Percentiles rank a stretch among this genome's conserved stretches.
These are phyloP conservation scores for Cyclotella choctawhatcheeana DNA, from an alignment of 108 stramenopile genomes.

Conservation along the genomic window DNA sequence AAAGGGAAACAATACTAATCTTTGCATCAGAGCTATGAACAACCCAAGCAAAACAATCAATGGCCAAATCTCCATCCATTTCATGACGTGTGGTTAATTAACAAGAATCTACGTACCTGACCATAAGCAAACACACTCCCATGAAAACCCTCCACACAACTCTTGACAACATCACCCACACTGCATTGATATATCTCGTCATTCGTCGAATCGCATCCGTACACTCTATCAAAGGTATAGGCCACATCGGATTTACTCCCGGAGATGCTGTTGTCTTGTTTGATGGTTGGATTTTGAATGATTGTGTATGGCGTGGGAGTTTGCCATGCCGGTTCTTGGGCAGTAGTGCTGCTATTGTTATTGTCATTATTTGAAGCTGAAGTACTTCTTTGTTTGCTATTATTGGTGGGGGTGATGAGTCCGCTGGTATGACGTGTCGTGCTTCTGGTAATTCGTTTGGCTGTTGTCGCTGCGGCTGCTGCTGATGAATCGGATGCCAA, in stretches of 20 bases:
- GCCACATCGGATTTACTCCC: neutral
- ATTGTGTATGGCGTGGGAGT: neutral
- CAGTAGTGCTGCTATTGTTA: neutral
- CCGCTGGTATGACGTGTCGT: slow-evolving; percentile 3
- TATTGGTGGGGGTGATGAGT: neutral
- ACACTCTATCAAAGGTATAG: slow-evolving; percentile 76
- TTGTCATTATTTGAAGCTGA: neutral
- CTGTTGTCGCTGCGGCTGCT: neutral
- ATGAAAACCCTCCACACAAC: slow-evolving; percentile 89
- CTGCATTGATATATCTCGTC: slow-evolving; percentile 56
- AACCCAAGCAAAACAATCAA: neutral
- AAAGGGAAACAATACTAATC: neutral
- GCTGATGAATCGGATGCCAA: neutral
- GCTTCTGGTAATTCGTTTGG: neutral
- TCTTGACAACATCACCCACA: slow-evolving; percentile 50
- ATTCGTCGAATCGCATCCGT: slow-evolving; percentile 53
- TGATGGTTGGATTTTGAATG: neutral
- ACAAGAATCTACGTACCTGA: slow-evolving; percentile 46
- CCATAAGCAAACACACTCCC: slow-evolving; percentile 95
- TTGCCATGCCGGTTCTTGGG: neutral
- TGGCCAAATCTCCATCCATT: neutral
- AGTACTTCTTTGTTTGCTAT: too few species aligned
- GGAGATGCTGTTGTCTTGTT: slow-evolving; percentile 5
- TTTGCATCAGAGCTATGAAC: neutral
- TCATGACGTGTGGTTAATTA: neutral